phyloP scores from a whole-genome alignment of 2,329 filamentous ascomycete species.

The Trichoderma simmonsii region DNA sequence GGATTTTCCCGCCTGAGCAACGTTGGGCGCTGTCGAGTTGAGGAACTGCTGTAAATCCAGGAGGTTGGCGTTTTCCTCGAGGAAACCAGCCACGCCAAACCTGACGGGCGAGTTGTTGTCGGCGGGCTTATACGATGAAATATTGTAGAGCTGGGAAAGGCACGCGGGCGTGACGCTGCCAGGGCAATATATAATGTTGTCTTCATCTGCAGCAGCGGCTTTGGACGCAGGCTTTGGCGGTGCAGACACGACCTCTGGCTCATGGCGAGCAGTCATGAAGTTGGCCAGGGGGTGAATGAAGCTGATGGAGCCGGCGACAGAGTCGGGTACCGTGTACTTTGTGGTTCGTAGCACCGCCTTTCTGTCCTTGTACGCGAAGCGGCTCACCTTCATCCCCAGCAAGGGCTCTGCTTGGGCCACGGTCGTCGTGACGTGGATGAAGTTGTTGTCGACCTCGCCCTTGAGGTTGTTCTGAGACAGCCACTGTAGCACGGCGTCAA shows the following conservation, averaged over 20 bases:
- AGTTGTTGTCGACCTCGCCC: conserved; percentile 36
- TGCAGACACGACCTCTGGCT: conserved; percentile 21
- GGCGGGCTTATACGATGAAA: conserved; percentile 33
- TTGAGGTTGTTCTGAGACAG: conserved; percentile 38
- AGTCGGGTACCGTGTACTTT: conserved; percentile 43
- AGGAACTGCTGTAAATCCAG: conserved; percentile 42
- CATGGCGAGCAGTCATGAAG: conserved; percentile 45
- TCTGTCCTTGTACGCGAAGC: conserved; percentile 40
- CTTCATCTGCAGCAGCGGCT: background rate
- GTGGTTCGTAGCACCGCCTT: conserved; percentile 42
- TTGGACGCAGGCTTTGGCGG: background rate
- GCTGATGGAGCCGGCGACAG: conserved; percentile 38
- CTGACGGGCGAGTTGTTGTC: conserved; percentile 35
- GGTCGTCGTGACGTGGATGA: conserved; percentile 43
- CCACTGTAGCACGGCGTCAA: conserved; percentile 41
- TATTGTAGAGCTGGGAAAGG: conserved; percentile 45
- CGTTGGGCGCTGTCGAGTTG: conserved; percentile 33
- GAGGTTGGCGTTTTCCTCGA: conserved; percentile 47
- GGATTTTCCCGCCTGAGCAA: conserved; percentile 37
- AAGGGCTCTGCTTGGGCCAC: conserved; percentile 39
- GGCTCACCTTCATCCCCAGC: conserved; percentile 39
- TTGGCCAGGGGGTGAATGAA: conserved; percentile 49
- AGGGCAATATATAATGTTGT: conserved; percentile 11
- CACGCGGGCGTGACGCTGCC: conserved; percentile 37
- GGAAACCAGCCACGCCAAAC: conserved; percentile 48